Percentiles rank a stretch among this genome's conserved stretches.
These are phyloP conservation scores for Aspergillus ruber DNA, from an alignment of 2,329 filamentous ascomycete species.

Conservation along the genomic window DNA sequence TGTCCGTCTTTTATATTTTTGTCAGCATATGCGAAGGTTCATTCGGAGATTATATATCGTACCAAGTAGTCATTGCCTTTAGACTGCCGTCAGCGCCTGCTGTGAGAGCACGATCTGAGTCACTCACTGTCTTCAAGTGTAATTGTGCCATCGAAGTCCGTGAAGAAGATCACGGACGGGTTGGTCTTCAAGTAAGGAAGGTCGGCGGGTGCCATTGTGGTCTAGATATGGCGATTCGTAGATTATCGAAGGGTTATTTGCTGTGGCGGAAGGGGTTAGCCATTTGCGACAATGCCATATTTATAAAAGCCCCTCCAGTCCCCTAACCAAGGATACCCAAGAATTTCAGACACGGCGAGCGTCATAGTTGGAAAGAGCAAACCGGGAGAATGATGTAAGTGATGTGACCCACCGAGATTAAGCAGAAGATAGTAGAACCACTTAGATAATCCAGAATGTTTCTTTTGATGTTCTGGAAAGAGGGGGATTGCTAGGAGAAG, in stretches of 20 bases:
- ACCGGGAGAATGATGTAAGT: not conserved
- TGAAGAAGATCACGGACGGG: slow-evolving; percentile 95
- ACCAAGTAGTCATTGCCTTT: slow-evolving; percentile 61
- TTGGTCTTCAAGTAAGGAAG: slow-evolving; percentile 46
- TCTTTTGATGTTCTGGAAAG: not conserved
- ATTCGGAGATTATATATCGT: slow-evolving; percentile 11
- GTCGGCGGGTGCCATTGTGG: slow-evolving; percentile 24
- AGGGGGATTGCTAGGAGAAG: not conserved
- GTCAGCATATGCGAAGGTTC: not conserved
- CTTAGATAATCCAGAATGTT: not conserved
- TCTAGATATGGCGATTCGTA: not conserved
- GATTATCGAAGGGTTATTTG: too few relatives aligned
- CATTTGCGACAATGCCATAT: not conserved
- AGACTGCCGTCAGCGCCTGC: slow-evolving; percentile 7
- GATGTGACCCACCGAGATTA: not conserved
- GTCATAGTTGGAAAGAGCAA: slow-evolving; percentile 1
- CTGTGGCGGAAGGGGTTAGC: too few relatives aligned
- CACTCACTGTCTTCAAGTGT: slow-evolving; percentile 62
- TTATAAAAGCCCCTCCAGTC: not conserved
- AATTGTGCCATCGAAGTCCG: slow-evolving; percentile 96
- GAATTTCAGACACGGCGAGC: not conserved
- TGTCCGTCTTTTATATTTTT: slow-evolving; percentile 64
- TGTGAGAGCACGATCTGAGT: not conserved
- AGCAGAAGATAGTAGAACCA: not conserved
- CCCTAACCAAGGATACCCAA: not conserved